Percentiles rank a stretch among this genome's conserved stretches.
These are phyloP conservation scores for Suhomyces sp. DNA, from an alignment of 805 yeast genomes.

Conservation along the genomic window DNA sequence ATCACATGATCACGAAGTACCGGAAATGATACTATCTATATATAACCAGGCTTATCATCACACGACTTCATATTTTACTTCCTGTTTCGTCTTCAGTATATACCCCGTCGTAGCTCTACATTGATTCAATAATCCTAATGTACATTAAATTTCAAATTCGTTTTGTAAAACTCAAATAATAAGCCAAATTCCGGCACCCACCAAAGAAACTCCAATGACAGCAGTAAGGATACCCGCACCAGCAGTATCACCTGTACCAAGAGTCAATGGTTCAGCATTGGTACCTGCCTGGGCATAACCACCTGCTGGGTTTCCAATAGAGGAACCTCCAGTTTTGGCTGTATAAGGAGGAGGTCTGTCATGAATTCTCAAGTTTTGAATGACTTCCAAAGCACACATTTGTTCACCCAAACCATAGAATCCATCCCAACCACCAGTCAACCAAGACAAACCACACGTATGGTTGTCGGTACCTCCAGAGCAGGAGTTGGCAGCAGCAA, in stretches of 20 bases:
- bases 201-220: constrained; percentile 51
- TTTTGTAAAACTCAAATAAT: constrained; percentile 32
- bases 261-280: constrained; percentile 25
- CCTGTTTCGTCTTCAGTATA: too few species aligned
- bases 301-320: constrained; percentile 65
- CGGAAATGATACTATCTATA: too few species aligned
- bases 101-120: too few species aligned
- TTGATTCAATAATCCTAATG: neutral
- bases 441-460: constrained; percentile 80
- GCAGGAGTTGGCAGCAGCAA: constrained; percentile 60
- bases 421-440: constrained; percentile 55
- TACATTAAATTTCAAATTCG: constrained; percentile 1
- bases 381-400: constrained; percentile 68
- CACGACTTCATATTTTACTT: too few species aligned
- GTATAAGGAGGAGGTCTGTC: constrained; percentile 60
- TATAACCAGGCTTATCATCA: too few species aligned
- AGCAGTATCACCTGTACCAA: constrained; percentile 42
- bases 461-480: constrained; percentile 79
- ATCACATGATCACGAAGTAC: too few species aligned
- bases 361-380: constrained; percentile 44
- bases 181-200: constrained; percentile 78
- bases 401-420: constrained; percentile 77
- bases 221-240: constrained; percentile 93
- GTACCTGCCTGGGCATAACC: constrained; percentile 51
- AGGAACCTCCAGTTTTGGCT: constrained; percentile 64